Percentiles rank a stretch among this genome's conserved stretches.
Conservation (phyloP, 2,329 filamentous ascomycete genomes). For the Aspergillus fumigatiaffinis region DNA sequence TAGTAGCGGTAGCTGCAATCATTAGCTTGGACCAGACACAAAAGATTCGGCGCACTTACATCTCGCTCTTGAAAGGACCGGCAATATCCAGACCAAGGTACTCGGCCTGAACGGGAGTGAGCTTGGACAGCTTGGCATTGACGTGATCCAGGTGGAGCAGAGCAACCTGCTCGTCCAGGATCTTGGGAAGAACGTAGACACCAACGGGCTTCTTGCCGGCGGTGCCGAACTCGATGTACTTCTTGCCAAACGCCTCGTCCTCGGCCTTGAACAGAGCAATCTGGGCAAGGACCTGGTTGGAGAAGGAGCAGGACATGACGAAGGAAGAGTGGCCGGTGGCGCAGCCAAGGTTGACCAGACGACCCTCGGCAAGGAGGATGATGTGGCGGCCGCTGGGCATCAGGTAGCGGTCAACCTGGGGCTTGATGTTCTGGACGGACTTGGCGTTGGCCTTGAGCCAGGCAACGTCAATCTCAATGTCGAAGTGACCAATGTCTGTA, state of each 20-base stretch:
- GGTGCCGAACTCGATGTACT: slow-evolving; percentile 96
- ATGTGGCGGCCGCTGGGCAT: slow-evolving; percentile 94
- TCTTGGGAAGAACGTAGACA: slow-evolving; percentile 97
- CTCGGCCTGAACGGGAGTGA: slow-evolving; percentile 83
- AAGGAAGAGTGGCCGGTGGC: slow-evolving; percentile 99
- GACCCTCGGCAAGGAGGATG: slow-evolving; percentile 96
- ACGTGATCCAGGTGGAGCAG: slow-evolving; percentile 87
- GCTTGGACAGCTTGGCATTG: slow-evolving; percentile 87
- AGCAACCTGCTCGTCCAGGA: slow-evolving; percentile 97
- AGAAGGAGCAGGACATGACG: slow-evolving; percentile 99
- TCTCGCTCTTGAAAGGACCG: slow-evolving; percentile 95
- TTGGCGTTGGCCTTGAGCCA: slow-evolving; percentile 98
- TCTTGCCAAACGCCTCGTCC: slow-evolving; percentile 81
- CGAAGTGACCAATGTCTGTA: slow-evolving; percentile 97
- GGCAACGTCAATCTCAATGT: slow-evolving; percentile 99
- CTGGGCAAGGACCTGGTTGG: slow-evolving; percentile 99
- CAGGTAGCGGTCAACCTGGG: slow-evolving; percentile 96
- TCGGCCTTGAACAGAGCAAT: slow-evolving; percentile 96
- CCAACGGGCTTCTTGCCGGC: slow-evolving; percentile 83
- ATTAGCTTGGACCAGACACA: slow-evolving; percentile 11
- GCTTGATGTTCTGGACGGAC: slow-evolving; percentile 98
- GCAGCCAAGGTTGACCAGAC: slow-evolving; percentile 98
- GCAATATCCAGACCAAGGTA: slow-evolving; percentile 83
- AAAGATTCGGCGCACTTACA: slow-evolving; percentile 50
- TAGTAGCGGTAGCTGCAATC: slow-evolving; percentile 60